Evolutionary conservation across 2,329 filamentous ascomycete genomes (phyloP), one percentile per base, ranked within the genome.

Genomic region (Karstenula rhodostoma): DNA sequence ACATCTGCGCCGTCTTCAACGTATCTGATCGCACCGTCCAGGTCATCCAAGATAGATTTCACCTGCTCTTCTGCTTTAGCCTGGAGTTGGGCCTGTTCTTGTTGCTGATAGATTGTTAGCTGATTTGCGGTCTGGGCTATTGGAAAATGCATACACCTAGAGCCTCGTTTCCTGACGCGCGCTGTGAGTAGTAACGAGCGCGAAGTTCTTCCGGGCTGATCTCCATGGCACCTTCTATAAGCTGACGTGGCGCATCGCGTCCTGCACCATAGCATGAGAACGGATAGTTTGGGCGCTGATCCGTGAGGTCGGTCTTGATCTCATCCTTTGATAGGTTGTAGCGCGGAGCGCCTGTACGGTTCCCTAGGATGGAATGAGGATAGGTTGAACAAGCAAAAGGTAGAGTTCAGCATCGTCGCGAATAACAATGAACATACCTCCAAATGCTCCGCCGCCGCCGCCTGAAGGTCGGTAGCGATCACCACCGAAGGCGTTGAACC

Each of bases 181-280:
- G 81, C 1, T 86, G 86, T 55, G 88, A 82, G 72, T 94, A 94
- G 73, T 93, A 89, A 23, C 82, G 80, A 29, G 94, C 74, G 52
- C 93, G 86, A 74, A 96, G 86, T 78, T 98, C 94, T 76, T 98
- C 94, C 43, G 91, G 90, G 71, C 93, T 96, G 76, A 93, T 90
- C 76, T 98, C 94, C 19, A 93, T 86, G 6, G 87, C 83, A 1
- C 93, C 93, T 55, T 93, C 93, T 70, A 97, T 94, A 0, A 97
- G 84, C 77, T 97, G 93, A 19, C 87, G 87, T 0, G 94, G 94
- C 1, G 90, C 87, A 68, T 93, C 87, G 69, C 83, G 85, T 4
- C 90, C 90, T 0, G 94, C 93, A 0, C 89, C 92, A 77, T 97
- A 98, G 23, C 90, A 86, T 1, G 94, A 97, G 25, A 97, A 85